Evolutionary conservation across 208 protist species (phyloP), one percentile per base, ranked within the genome.

Genomic region (Crithidia fasciculata): DNA sequence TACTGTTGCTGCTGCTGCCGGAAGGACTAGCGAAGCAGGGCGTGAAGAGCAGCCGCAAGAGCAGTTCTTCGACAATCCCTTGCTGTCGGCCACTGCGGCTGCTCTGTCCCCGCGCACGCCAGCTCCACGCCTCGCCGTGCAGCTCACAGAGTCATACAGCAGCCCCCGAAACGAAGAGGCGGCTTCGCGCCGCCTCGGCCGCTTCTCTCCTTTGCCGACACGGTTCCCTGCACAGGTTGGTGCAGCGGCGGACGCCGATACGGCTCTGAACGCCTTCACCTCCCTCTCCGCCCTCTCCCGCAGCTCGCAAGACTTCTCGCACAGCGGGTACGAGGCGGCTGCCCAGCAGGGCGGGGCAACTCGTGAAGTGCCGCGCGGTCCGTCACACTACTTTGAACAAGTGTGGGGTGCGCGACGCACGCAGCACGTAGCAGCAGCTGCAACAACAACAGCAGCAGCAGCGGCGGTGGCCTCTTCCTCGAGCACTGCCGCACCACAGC

Each of bases 91-190:
- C n/a, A 13, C 52, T 15, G 18, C 13, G 15, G 60, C 10, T 3
- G 60, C 60, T 9, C 60, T 45, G 7, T 66, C 60, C 6, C 60
- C 60, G 39, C 60, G 41, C 60, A 54, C 60, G 10, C 62, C 62
- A 57, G 28, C 49, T 0, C 62, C 62, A 28, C 62, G 62, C 8
- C 37, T 0, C 8, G 62, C 62, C 13, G 62, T 68, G 19, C 49
- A 68, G 36, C 49, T 28, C 7, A 39, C 45, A 4, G 13, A 43
- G 6, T 28, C 18, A 15, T 15, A 2, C 9, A 0, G 12, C 45
- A 49, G 9, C 12, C 45, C 45, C 0, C 45, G 28, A 28, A 28
- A 28, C 28, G 28, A 28, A 1, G 28, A 28, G 28, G 28, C 28
- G 28, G 28, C 28, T 28, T 28, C 28, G 28, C 28, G n/a, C 60